Conservation (phyloP, 179 eudicot species). For the Monotropa hypopitys region DNA sequence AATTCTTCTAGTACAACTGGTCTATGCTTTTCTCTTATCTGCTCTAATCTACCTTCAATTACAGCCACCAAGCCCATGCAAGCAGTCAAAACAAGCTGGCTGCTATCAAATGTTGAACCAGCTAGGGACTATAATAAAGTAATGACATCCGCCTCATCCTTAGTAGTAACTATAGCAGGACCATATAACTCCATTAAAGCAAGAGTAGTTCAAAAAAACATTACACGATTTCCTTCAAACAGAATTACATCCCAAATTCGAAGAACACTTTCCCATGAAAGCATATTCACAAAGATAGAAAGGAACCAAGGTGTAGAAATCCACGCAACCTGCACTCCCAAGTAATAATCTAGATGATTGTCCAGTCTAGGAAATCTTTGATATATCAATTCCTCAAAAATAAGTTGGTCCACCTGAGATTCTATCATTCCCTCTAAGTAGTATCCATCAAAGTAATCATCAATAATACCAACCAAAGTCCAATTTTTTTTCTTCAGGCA, state of each 20-base stretch:
- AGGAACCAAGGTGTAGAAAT: constrained; percentile 98
- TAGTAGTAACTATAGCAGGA: constrained; percentile 93
- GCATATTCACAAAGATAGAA: constrained; percentile 95
- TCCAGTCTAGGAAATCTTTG: constrained; percentile 89
- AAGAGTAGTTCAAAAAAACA: constrained; percentile 87
- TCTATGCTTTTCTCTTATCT: constrained; percentile 65
- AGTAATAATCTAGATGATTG: constrained; percentile 91
- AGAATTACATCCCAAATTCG: constrained; percentile 99
- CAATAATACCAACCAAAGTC: constrained; percentile 79
- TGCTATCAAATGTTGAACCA: constrained; percentile 97
- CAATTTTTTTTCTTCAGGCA: constrained; percentile 99
- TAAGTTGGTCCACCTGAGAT: constrained; percentile 98
- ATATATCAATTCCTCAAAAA: constrained; percentile 90
- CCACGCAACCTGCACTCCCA: constrained; percentile 98
- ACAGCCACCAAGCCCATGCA: constrained; percentile 96
- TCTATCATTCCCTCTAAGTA: constrained; percentile 95
- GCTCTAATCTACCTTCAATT: constrained; percentile 54
- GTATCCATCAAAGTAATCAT: constrained; percentile 94
- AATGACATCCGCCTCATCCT: constrained; percentile 97
- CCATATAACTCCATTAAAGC: constrained; percentile 97
- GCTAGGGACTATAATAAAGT: constrained; percentile 88
- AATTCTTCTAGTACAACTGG: constrained; percentile 53
- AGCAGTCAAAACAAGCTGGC: constrained; percentile 97
- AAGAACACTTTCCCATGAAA: constrained; percentile 99
- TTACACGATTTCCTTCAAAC: constrained; percentile 89